These are phyloP conservation scores for Colletotrichum noveboracense DNA, from an alignment of 2,329 filamentous ascomycete genomes.

Conservation along the genomic window DNA sequence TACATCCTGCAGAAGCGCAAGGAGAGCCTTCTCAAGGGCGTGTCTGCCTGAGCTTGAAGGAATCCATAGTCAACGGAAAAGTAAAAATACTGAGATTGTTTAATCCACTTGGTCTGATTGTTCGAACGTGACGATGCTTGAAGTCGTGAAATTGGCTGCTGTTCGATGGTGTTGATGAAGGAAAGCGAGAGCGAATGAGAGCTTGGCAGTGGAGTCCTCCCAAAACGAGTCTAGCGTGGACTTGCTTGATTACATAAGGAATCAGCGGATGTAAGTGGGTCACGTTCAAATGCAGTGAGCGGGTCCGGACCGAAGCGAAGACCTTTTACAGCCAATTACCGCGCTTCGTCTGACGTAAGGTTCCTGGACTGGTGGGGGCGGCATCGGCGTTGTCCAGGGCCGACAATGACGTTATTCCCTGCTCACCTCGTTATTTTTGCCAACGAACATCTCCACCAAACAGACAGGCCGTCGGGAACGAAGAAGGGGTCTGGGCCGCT, in stretches of 20 bases:
- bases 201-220: background rate
- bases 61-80: background rate
- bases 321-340: background rate
- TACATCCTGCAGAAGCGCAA: slow-evolving; percentile 38
- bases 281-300: background rate
- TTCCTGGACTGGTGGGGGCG: background rate
- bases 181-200: background rate
- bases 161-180: background rate
- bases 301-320: background rate
- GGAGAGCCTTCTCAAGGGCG: slow-evolving; percentile 12
- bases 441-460: background rate
- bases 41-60: background rate
- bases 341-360: background rate
- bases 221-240: background rate
- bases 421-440: background rate
- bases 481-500: background rate
- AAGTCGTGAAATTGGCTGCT: background rate
- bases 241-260: background rate
- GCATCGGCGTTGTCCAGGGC: background rate
- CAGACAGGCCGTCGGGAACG: background rate
- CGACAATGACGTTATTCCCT: background rate
- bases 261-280: accelerated
- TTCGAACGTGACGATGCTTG: background rate
- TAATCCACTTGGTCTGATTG: background rate
- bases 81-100: background rate